These are phyloP conservation scores for Zoysia japonica DNA, from an alignment of 176 grass and related monocot species.

Conservation along the genomic window DNA sequence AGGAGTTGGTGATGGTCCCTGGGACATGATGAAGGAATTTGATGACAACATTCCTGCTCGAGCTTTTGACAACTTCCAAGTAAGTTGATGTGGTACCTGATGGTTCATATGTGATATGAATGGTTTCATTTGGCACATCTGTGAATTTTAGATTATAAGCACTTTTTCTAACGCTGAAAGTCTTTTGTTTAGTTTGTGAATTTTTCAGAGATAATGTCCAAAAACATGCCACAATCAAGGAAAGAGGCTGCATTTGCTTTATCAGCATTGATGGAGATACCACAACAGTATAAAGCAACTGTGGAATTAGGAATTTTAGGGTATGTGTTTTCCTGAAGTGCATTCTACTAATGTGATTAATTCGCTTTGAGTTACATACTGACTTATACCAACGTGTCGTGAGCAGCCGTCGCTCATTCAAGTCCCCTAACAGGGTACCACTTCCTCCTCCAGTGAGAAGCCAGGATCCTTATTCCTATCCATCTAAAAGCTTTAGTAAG, in stretches of 20 bases:
- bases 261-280: conserved; percentile 93
- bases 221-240: conserved; percentile 64
- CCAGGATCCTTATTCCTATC: conserved; percentile 39
- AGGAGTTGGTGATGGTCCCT: conserved; percentile 96
- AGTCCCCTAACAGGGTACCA: conserved; percentile 58
- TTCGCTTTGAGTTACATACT: conserved; percentile 19
- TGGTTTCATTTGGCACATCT: conserved; percentile 10
- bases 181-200: conserved; percentile 77
- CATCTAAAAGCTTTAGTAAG: conserved; percentile 60
- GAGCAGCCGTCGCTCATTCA: conserved; percentile 49
- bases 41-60: conserved; percentile 95
- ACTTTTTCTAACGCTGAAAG: conserved; percentile 3
- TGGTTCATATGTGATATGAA: neutral
- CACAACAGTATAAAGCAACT: conserved; percentile 88
- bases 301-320: conserved; percentile 91
- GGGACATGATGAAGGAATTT: conserved; percentile 97
- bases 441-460: conserved; percentile 59
- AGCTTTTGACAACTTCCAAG: conserved; percentile 96
- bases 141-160: neutral
- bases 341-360: conserved; percentile 3
- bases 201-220: conserved; percentile 90
- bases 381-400: conserved; percentile 21
- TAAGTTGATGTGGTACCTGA: conserved; percentile 37
- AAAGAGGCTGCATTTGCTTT: conserved; percentile 94
- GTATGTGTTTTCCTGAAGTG: conserved; percentile 42